Base-by-base conservation (phyloP, 768 basidiomycete species). In the Suillus luteus region DNA sequence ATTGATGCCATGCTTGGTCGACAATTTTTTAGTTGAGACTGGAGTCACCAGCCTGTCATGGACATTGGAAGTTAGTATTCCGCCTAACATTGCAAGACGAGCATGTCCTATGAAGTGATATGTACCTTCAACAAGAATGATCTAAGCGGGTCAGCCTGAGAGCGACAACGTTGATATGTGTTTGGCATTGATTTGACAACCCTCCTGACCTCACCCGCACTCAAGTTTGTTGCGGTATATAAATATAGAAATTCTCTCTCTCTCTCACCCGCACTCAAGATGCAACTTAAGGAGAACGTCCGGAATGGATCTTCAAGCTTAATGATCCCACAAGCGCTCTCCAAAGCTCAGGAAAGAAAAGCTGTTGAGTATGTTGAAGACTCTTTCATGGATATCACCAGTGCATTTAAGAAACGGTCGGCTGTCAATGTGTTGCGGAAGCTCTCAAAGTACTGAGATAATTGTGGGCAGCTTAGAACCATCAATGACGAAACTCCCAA, bases 371-470 rank as follows among this genome's bases (percentile, higher is more conserved):
- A 85, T 69, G 77, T 93, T 6, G 91, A 93, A 58, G 84, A 84
- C 22, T 72, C 80, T 62, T 86, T 92, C 67, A 77, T 91, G 24
- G 81, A 87, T 17, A 76, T 91, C 33, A 89, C 83, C n/a, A 77
- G 88, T 22, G 83, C 85, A 35, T 90, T 81, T 77, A 92, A 88
- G 76, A 93, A 91, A 76, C 86, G 92, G 91, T 91, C 63, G 48
- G 86, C 75, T 38, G n/a, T 27, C 24, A 62, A 59, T 44, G 35
- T 10, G 22, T 37, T 41, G 27, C 55, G 22, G 41, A 33, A 19
- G 43, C 49, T 8, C 62, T 27, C 31, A 38, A 38, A 38, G 61
- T 59, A 51, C 55, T 33, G 37, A 63, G 48, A 37, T 38, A 24
- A 37, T 64, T 15, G 61, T 63, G 43, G 54, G 44, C 66, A 71